Conservation (phyloP, 83 land plant genomes). For the Thuja plicata region DNA sequence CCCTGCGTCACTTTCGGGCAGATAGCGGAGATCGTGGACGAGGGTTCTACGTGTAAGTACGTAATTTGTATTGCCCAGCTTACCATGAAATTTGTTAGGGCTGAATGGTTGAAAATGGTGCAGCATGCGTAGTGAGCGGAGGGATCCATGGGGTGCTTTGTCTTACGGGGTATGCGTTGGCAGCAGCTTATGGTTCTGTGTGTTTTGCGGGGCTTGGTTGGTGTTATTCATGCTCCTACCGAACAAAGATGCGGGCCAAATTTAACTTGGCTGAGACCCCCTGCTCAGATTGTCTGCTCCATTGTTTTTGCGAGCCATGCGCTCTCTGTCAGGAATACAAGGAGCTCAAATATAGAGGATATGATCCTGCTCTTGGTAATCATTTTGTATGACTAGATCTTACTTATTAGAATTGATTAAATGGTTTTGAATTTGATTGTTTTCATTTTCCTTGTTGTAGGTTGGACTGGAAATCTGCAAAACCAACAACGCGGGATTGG, state of each 20-base stretch:
- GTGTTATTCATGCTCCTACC: constrained; percentile 32
- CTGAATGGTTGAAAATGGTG: neutral
- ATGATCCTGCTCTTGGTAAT: constrained; percentile 20
- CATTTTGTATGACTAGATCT: neutral
- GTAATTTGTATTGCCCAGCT: neutral
- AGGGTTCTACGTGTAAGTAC: constrained; percentile 30
- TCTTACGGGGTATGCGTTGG: constrained; percentile 20
- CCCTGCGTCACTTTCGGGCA: constrained; percentile 34
- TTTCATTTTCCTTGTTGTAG: neutral
- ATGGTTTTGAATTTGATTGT: neutral
- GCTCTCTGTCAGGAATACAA: constrained; percentile 41
- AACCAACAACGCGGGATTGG: neutral
- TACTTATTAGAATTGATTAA: neutral
- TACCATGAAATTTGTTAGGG: too few species aligned
- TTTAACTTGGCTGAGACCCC: constrained; percentile 20
- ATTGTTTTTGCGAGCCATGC: constrained; percentile 29
- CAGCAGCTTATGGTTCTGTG: too few species aligned
- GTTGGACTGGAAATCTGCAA: constrained; percentile 45
- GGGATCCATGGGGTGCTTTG: constrained; percentile 12
- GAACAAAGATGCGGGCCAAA: constrained; percentile 29
- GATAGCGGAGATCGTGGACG: constrained; percentile 28
- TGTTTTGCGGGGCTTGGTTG: too few species aligned
- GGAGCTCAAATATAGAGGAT: constrained; percentile 32
- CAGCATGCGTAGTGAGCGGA: constrained; percentile 33
- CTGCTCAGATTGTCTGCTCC: constrained; percentile 25